Evolutionary conservation across 805 yeast species (phyloP).

Genomic region (Lipomyces spencermartinsiae): DNA sequence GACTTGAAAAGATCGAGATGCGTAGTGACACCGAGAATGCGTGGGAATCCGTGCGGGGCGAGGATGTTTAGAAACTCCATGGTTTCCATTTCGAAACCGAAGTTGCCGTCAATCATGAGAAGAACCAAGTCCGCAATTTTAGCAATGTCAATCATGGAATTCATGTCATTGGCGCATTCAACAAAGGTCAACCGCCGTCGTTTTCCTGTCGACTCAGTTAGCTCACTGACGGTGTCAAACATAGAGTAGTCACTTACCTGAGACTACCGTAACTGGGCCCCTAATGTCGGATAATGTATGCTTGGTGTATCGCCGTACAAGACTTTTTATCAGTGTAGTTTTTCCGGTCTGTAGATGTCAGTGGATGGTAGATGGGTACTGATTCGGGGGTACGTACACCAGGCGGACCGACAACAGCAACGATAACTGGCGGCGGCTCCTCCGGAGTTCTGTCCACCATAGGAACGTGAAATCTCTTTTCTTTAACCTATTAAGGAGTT

Average conservation of each 20-base stretch:
- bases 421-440: constrained; percentile 94
- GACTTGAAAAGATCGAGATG: constrained; percentile 93
- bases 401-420: constrained; percentile 98
- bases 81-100: constrained; percentile 99
- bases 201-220: constrained; percentile 62
- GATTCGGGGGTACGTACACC: constrained; percentile 53
- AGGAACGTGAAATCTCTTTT: constrained; percentile 89
- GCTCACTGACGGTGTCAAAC: background rate
- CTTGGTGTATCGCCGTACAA: constrained; percentile 86
- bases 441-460: constrained; percentile 98
- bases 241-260: constrained; percentile 44
- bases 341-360: constrained; percentile 69
- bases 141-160: constrained; percentile 95
- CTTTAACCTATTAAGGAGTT: constrained; percentile 53
- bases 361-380: background rate
- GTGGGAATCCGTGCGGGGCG: constrained; percentile 98
- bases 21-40: constrained; percentile 92
- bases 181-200: constrained; percentile 89
- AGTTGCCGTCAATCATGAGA: constrained; percentile 91
- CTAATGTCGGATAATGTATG: constrained; percentile 83
- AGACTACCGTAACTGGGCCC: constrained; percentile 96
- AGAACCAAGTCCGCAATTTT: constrained; percentile 93
- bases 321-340: constrained; percentile 86
- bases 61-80: constrained; percentile 97
- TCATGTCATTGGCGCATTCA: constrained; percentile 90